Conservation (phyloP, 495 filamentous ascomycete genomes). For the Penicillium herquei region DNA sequence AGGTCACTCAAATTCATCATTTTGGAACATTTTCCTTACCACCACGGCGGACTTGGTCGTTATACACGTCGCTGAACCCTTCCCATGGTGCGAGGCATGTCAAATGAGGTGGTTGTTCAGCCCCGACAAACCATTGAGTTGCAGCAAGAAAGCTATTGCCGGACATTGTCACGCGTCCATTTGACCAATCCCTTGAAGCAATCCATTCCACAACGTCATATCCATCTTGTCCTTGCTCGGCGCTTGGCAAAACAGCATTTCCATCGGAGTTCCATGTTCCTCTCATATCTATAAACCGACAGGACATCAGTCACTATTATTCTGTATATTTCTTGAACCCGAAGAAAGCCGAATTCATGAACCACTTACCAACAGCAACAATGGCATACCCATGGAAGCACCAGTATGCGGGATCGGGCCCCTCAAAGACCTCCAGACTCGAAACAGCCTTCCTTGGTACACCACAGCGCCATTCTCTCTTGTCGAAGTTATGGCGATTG, state of each 20-base stretch:
- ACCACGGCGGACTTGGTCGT: slow-evolving; percentile 11
- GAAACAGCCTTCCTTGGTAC: background rate
- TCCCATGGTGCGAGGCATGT: slow-evolving; percentile 37
- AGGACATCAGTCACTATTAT: too few species aligned
- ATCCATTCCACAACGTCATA: slow-evolving; percentile 1
- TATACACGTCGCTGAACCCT: slow-evolving; percentile 28
- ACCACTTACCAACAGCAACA: background rate
- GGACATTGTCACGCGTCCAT: background rate
- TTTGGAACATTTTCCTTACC: background rate
- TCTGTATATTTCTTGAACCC: too few species aligned
- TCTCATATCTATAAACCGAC: background rate
- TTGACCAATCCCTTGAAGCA: slow-evolving; percentile 1
- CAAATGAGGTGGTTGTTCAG: slow-evolving; percentile 26
- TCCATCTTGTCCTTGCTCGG: background rate
- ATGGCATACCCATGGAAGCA: background rate
- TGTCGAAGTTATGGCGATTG: background rate
- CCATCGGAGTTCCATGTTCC: background rate
- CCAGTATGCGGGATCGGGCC: background rate
- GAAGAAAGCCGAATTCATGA: too few species aligned
- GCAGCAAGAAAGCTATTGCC: slow-evolving; percentile 14
- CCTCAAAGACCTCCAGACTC: background rate
- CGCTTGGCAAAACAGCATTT: background rate
- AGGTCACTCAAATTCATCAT: background rate
- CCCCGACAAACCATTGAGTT: slow-evolving; percentile 32
- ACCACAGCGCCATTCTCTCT: background rate